phyloP scores from a whole-genome alignment of 306 rosid species.

The Vicia sativa region DNA sequence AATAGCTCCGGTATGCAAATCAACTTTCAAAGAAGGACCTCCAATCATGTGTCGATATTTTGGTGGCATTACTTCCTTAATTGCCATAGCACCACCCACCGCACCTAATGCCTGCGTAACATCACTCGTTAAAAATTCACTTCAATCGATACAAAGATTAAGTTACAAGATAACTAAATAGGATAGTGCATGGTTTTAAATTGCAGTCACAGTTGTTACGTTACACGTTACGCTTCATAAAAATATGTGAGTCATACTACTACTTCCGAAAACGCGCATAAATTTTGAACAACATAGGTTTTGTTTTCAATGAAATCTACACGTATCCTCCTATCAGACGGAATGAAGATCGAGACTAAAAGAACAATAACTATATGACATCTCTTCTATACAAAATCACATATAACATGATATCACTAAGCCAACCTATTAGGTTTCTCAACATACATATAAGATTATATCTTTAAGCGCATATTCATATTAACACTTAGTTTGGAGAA shows the following conservation, averaged over 20 bases:
- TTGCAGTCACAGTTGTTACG: neutral
- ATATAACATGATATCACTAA: neutral
- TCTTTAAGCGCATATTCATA: neutral
- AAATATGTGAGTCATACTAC: neutral
- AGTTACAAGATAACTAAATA: neutral
- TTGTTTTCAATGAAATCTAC: neutral
- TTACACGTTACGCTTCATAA: neutral
- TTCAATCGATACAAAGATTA: neutral
- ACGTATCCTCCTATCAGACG: neutral
- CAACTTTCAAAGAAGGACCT: slow-evolving; percentile 82
- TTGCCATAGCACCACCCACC: slow-evolving; percentile 76
- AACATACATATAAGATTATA: neutral
- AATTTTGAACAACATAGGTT: neutral
- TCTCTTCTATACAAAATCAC: neutral
- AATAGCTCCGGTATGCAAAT: slow-evolving; percentile 75
- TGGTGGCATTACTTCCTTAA: slow-evolving; percentile 68
- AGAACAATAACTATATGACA: neutral
- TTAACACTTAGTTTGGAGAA: neutral
- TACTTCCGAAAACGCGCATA: neutral
- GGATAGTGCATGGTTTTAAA: neutral
- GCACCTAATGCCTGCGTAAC: slow-evolving; percentile 75
- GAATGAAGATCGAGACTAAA: neutral
- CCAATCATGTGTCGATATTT: slow-evolving; percentile 71
- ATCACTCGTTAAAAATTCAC: slow-evolving; percentile 28
- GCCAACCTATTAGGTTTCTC: neutral